Evolutionary conservation across 1,284 basidiomycete genomes (phyloP).

Genomic region (Apiotrichum montevideense): DNA sequence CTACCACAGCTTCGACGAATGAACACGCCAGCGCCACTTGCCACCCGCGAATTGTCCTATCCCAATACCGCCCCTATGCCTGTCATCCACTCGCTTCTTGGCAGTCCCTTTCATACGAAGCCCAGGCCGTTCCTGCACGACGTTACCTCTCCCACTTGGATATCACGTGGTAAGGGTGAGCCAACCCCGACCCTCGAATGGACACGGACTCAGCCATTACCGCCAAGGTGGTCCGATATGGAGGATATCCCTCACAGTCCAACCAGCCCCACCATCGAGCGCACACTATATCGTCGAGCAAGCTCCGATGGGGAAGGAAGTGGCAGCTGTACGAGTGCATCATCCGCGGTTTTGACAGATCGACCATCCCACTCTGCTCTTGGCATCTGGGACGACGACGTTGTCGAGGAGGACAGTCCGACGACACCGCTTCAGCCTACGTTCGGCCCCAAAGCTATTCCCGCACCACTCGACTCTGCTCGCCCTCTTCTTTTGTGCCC

Average conservation of each 20-base stretch:
- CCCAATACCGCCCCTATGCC: constrained; percentile 36
- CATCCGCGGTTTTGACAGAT: constrained; percentile 28
- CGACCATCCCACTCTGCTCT: constrained; percentile 22
- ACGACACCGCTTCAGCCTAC: constrained; percentile 20
- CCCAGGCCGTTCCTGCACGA: constrained; percentile 12
- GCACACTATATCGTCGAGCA: background rate
- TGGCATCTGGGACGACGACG: constrained; percentile 27
- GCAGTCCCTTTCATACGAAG: constrained; percentile 34
- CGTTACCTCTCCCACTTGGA: constrained; percentile 1
- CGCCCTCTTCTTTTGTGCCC: background rate
- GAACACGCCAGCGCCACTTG: constrained; percentile 10
- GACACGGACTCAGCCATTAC: background rate
- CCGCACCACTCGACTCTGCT: background rate
- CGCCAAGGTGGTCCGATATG: background rate
- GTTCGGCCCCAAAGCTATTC: constrained; percentile 6
- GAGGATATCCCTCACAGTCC: background rate
- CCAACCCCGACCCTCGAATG: background rate
- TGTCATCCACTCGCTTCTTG: constrained; percentile 30
- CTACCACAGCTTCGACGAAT: constrained; percentile 1
- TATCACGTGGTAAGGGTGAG: background rate
- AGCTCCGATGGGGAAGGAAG: constrained; percentile 27
- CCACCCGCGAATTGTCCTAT: constrained; percentile 9
- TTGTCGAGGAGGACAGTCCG: constrained; percentile 18
- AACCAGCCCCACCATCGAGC: background rate
- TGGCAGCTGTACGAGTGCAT: constrained; percentile 33